These are phyloP conservation scores for Kodamaea leandrae DNA, from an alignment of 805 yeast genomes.

Conservation along the genomic window DNA sequence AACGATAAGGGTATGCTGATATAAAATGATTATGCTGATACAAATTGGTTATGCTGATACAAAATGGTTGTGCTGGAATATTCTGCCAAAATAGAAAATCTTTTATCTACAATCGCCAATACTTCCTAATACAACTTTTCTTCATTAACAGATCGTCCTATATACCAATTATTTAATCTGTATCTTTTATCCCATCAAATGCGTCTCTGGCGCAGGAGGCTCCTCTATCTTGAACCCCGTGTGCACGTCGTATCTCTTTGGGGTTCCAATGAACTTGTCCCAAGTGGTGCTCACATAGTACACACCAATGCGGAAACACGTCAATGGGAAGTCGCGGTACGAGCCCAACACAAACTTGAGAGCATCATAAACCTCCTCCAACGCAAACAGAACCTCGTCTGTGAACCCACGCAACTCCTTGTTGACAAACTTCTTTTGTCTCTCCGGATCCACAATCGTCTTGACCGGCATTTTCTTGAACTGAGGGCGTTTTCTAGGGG, in stretches of 20 bases:
- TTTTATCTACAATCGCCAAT: constrained; percentile 1
- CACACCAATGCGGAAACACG: constrained; percentile 50
- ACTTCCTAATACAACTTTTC: not conserved
- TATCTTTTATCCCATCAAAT: too few relatives aligned
- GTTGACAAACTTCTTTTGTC: constrained; percentile 1
- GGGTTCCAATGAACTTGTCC: constrained; percentile 73
- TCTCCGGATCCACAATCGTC: constrained; percentile 8
- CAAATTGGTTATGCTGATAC: too few relatives aligned
- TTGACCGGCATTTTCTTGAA: constrained; percentile 9
- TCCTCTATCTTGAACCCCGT: constrained; percentile 8
- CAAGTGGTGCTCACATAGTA: constrained; percentile 56
- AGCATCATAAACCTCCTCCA: constrained; percentile 55
- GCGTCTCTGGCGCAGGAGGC: too few relatives aligned
- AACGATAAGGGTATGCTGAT: too few relatives aligned
- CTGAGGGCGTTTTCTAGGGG: constrained; percentile 1
- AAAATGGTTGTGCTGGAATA: too few relatives aligned
- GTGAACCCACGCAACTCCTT: constrained; percentile 14
- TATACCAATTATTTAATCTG: too few relatives aligned
- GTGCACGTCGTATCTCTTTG: constrained; percentile 10
- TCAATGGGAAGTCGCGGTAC: constrained; percentile 67
- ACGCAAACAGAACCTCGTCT: constrained; percentile 51
- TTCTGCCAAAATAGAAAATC: not conserved
- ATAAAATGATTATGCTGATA: too few relatives aligned
- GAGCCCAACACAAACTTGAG: constrained; percentile 61
- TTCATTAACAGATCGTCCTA: too few relatives aligned